Percentiles rank a stretch among this genome's conserved stretches.
Evolutionary conservation across 208 protist species (phyloP).

Genomic region (Leishmania major): DNA sequence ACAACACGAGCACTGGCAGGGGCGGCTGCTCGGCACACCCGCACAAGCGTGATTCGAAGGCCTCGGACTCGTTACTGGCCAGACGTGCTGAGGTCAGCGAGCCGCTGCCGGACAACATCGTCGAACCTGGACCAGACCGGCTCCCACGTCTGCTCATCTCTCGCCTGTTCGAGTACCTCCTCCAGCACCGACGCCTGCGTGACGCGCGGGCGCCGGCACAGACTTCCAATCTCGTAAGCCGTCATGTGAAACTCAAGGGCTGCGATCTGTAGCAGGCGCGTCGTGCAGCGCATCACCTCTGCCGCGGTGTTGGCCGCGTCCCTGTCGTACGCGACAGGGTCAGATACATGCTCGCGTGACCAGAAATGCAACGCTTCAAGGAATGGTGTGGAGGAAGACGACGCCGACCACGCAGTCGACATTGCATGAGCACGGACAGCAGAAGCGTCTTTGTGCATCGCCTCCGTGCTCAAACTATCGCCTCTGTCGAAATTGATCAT

Average conservation of each 20-base stretch:
- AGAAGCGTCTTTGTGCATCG: not conserved
- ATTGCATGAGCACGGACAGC: not conserved
- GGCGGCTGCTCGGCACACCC: not conserved
- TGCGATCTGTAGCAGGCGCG: slow-evolving; percentile 53
- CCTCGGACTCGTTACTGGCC: not conserved
- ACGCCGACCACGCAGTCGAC: slow-evolving; percentile 5
- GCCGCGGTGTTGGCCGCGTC: slow-evolving; percentile 41
- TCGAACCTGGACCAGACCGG: slow-evolving; percentile 34
- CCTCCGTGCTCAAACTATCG: not conserved
- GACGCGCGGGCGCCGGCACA: slow-evolving; percentile 51
- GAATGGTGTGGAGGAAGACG: not conserved
- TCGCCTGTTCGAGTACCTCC: slow-evolving; percentile 47
- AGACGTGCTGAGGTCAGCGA: not conserved
- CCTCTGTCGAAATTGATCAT: not conserved
- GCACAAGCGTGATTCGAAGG: not conserved
- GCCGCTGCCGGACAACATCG: slow-evolving; percentile 22
- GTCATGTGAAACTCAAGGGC: slow-evolving; percentile 54
- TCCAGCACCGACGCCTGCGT: slow-evolving; percentile 48
- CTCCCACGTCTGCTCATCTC: slow-evolving; percentile 49
- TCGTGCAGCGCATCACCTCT: slow-evolving; percentile 52
- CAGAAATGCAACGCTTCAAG: not conserved
- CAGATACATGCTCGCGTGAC: not conserved
- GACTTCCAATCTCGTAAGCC: slow-evolving; percentile 45
- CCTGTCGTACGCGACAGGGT: slow-evolving; percentile 23
- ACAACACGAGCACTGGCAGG: not conserved